Base-by-base conservation (phyloP, 1,284 basidiomycete genomes). In the Chalciporus sp. region DNA sequence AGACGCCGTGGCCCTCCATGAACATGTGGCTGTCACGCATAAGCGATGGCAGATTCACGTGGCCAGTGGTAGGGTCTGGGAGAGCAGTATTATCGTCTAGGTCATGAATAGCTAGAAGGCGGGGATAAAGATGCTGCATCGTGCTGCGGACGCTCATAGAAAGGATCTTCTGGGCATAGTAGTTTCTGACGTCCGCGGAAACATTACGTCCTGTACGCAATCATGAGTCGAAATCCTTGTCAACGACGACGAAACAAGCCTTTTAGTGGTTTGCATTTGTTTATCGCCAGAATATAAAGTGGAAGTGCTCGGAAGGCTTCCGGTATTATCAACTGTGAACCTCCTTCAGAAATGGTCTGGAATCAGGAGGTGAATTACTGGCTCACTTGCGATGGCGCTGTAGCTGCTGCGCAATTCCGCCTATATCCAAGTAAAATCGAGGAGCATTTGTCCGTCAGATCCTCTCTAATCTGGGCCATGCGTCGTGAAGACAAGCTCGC, bases 231-330 rank as follows among this genome's bases (percentile, higher is more conserved):
- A 44, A 48, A 27, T 42, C 28, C 43, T 19, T 44, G 44, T 42
- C 33, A 41, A 52, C 40, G 8, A 27, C 51, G 37, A 57, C 42
- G 23, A 50, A 51, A 59, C 47, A 33, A 46, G 85, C 94, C 92
- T 85, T 98, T 97, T 42, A 99, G 74, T 26, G 94, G 86, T 71
- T 98, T 97, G 56, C 84, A 86, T 76, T 99, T 99, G 57, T 90
- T 83, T 57, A 99, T 83, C 7, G 87, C 88, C 7, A 99, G 78
- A 1, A 85, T 83, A 67, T 91, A 96, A 16, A 95, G 77, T 0
- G 95, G 94, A 50, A 99, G 79, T 2, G 91, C 82, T 70, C 92
- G 91, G 80, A 95, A 96, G 1, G 89, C 88, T 73, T 99, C 97
- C 1, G 97, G 97, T 31, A 99, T 84, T 60, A 99, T 92, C 53